Evolutionary conservation across 2,329 filamentous ascomycete genomes (phyloP).

Genomic region (Fusarium bactridioides): DNA sequence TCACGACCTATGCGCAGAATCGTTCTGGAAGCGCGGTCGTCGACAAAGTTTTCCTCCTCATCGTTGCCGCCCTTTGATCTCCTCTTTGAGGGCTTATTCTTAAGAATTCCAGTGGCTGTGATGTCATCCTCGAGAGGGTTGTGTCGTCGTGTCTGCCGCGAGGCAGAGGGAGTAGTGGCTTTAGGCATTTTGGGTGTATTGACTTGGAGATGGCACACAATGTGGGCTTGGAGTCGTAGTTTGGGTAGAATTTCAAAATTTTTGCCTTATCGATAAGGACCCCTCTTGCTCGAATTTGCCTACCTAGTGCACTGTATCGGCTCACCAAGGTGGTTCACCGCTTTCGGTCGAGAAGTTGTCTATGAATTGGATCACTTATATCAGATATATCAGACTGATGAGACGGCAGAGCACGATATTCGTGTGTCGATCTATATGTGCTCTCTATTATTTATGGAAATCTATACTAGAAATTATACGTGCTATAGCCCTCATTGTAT

Average conservation of each 20-base stretch:
- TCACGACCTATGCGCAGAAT: conserved; percentile 92
- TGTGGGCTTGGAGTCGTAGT: conserved; percentile 40
- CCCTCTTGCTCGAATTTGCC: conserved; percentile 45
- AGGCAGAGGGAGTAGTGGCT: conserved; percentile 66
- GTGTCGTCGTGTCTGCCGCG: conserved; percentile 73
- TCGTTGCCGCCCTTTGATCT: conserved; percentile 69
- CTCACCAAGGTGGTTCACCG: conserved; percentile 41
- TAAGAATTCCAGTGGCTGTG: conserved; percentile 71
- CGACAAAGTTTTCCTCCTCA: conserved; percentile 76
- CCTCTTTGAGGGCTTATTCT: conserved; percentile 77
- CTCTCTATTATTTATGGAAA: neutral
- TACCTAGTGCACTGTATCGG: conserved; percentile 40
- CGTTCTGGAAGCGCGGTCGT: conserved; percentile 85
- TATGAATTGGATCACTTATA: neutral
- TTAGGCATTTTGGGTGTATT: conserved; percentile 74
- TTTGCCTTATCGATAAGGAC: conserved; percentile 53
- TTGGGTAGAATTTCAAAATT: conserved; percentile 46
- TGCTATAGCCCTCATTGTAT: neutral
- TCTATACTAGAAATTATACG: neutral
- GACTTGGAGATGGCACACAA: conserved; percentile 31
- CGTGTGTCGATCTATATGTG: neutral
- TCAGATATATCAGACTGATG: neutral
- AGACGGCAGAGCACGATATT: neutral
- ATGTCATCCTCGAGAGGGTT: conserved; percentile 93
- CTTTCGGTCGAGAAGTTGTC: conserved; percentile 29